Percentiles rank a stretch among this genome's conserved stretches.
phyloP scores from a whole-genome alignment of 495 filamentous ascomycete genomes.

The Ramalina intermedia region DNA sequence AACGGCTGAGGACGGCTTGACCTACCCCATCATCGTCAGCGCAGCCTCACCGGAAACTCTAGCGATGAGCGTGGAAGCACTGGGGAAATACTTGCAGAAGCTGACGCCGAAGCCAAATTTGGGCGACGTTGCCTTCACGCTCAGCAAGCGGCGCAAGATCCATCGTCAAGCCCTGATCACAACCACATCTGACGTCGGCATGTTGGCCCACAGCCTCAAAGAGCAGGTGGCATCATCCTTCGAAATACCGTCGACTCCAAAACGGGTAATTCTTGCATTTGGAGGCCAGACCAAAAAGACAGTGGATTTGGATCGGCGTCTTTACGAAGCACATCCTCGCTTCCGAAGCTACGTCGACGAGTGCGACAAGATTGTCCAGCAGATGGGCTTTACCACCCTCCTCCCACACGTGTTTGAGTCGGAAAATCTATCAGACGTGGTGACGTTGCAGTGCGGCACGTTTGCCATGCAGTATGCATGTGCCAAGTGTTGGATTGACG shows the following conservation, averaged over 20 bases:
- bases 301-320: constrained; percentile 12
- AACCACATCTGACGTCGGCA: constrained; percentile 1
- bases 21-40: constrained; percentile 10
- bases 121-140: constrained; percentile 11
- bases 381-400: constrained; percentile 10
- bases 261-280: constrained; percentile 21
- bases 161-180: constrained; percentile 1
- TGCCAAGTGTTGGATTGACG: constrained; percentile 33
- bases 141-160: constrained; percentile 1
- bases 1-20: not conserved
- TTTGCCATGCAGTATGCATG: constrained; percentile 37
- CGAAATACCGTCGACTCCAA: not conserved
- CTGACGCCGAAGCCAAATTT: not conserved
- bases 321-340: constrained; percentile 19
- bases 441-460: constrained; percentile 28
- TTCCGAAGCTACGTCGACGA: constrained; percentile 22
- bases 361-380: constrained; percentile 1
- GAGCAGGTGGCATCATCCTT: not conserved
- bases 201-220: not conserved
- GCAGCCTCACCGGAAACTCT: constrained; percentile 10
- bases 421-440: constrained; percentile 22
- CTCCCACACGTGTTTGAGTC: constrained; percentile 34
- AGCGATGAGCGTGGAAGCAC: constrained; percentile 5
- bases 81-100: constrained; percentile 2
- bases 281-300: constrained; percentile 19